Evolutionary conservation across 1,284 basidiomycete genomes (phyloP), one percentile per base, ranked within the genome.

Genomic region (Coniferiporia sulphurascens): DNA sequence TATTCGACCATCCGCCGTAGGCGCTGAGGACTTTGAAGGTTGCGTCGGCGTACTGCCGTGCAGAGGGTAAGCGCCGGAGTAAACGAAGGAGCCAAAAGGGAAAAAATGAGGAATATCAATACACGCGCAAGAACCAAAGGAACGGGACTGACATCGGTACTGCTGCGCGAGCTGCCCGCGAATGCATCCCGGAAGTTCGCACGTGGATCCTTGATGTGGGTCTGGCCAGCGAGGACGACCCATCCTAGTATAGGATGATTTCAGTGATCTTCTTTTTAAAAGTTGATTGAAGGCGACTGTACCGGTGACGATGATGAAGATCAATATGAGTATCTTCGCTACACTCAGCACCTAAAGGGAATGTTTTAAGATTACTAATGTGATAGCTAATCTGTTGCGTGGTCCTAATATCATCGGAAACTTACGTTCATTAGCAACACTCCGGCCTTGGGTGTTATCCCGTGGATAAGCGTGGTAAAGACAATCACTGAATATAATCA

Each of bases 11-110:
- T 19, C 86, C 85, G 0, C 74, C 63, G 63, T 85, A 87, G 1
- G 81, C 71, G 61, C 75, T 75, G 19, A 85, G 69, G 13, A 84
- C 81, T 62, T 84, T 84, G 75, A 82, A 81, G 2, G 73, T 82
- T 4, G 81, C 82, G 4, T 83, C 82, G 1, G 81, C 80, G 59
- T 81, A 83, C 78, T 83, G 58, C 15, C 19, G 17, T 46, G 44
- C 34, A 32, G 17, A 1, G n/a, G 12, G 5, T 5, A 27, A 27
- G 27, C 5, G 27, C 27, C 27, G 27, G 27, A 2, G 27, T 27
- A 27, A 27, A 27, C 5, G 27, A 27, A 27, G 27, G 5, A 5
- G 5, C 5, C 2, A 27, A 27, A 27, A 27, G 27, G 27, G 27
- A 27, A 27, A 27, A 5, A 27, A 27, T 27, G 27, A 27, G 27